Evolutionary conservation across 2,329 filamentous ascomycete species (phyloP).

Genomic region (Monosporascus sp.): DNA sequence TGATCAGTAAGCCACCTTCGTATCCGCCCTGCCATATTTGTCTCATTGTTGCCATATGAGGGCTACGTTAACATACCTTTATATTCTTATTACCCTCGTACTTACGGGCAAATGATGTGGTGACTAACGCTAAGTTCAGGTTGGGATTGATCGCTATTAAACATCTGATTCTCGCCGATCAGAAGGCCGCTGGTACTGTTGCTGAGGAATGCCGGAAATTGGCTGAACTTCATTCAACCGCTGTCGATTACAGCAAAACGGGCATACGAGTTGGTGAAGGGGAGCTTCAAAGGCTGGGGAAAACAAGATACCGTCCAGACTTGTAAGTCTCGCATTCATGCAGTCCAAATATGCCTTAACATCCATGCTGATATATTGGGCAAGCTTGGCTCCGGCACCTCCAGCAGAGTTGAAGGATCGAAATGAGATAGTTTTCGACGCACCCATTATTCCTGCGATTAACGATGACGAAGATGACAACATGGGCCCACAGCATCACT

Average conservation of each 20-base stretch:
- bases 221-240: slow-evolving; percentile 61
- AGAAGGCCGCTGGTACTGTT: slow-evolving; percentile 43
- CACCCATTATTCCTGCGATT: slow-evolving; percentile 18
- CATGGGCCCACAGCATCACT: slow-evolving; percentile 40
- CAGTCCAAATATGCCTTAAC: not conserved
- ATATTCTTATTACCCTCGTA: not conserved
- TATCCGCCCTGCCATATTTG: not conserved
- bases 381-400: slow-evolving; percentile 41
- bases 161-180: slow-evolving; percentile 62
- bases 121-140: slow-evolving; percentile 3
- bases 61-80: too few relatives aligned
- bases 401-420: slow-evolving; percentile 38
- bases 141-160: slow-evolving; percentile 51
- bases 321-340: slow-evolving; percentile 38
- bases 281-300: slow-evolving; percentile 33
- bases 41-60: too few relatives aligned
- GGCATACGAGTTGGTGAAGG: slow-evolving; percentile 52
- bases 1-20: slow-evolving; percentile 19
- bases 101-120: too few relatives aligned
- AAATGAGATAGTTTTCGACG: slow-evolving; percentile 35
- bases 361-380: not conserved
- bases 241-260: slow-evolving; percentile 73
- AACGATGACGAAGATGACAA: slow-evolving; percentile 44
- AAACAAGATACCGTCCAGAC: slow-evolving; percentile 40
- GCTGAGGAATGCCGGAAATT: slow-evolving; percentile 47